Evolutionary conservation across 768 basidiomycete genomes (phyloP).

Genomic region (Tylopilus rubrobrunneus): DNA sequence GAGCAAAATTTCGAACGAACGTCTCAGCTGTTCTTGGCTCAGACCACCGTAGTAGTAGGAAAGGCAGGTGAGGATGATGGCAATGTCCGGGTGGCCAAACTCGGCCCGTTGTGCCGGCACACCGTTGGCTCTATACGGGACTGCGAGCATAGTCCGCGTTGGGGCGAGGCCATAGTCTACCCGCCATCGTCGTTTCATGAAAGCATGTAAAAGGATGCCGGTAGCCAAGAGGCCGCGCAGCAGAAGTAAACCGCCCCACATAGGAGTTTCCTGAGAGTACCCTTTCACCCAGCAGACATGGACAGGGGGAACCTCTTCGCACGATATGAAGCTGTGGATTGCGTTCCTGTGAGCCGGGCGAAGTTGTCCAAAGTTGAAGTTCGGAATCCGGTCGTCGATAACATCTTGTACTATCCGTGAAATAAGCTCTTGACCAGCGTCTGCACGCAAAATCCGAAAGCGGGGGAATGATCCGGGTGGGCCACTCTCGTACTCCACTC

Average conservation of each 20-base stretch:
- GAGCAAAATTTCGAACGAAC: constrained; percentile 37
- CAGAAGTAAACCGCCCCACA: constrained; percentile 26
- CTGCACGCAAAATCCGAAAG: constrained; percentile 19
- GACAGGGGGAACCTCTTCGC: background rate
- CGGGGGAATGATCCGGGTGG: constrained; percentile 18
- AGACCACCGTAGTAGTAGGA: constrained; percentile 45
- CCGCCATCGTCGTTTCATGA: constrained; percentile 44
- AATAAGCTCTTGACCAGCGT: constrained; percentile 13
- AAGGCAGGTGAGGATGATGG: constrained; percentile 20
- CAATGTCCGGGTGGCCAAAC: constrained; percentile 52
- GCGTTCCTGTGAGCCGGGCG: background rate
- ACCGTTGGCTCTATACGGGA: constrained; percentile 53
- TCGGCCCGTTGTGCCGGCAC: constrained; percentile 43
- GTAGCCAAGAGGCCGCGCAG: constrained; percentile 36
- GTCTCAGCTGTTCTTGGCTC: constrained; percentile 33
- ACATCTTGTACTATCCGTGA: constrained; percentile 13
- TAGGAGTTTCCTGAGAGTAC: background rate
- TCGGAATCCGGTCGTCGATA: constrained; percentile 10
- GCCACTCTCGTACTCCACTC: constrained; percentile 15
- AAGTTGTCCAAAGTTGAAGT: constrained; percentile 15
- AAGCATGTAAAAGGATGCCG: constrained; percentile 37
- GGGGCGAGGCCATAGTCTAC: constrained; percentile 50
- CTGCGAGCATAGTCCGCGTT: constrained; percentile 42
- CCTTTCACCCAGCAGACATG: constrained; percentile 2
- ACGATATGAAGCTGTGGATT: constrained; percentile 22